Conservation (phyloP, 768 basidiomycete species). For the Agrocybe pediades region DNA sequence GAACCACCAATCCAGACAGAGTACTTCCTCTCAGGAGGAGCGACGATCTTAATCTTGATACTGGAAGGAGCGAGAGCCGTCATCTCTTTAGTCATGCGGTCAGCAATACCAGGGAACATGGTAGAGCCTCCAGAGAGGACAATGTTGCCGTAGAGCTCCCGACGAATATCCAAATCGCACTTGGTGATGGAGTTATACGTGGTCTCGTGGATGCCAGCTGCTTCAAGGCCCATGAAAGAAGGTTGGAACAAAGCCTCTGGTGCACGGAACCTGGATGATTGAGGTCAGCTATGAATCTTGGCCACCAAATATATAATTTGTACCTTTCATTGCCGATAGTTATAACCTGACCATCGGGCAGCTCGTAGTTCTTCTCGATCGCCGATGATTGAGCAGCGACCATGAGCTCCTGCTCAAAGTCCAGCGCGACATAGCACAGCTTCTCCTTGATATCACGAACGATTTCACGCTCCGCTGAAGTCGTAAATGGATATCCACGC, state of each 20-base stretch:
- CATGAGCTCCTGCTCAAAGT: slow-evolving; percentile 93
- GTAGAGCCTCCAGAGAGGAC: slow-evolving; percentile 90
- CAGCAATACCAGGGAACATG: slow-evolving; percentile 96
- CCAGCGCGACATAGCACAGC: slow-evolving; percentile 92
- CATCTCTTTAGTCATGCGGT: slow-evolving; percentile 95
- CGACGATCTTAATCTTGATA: slow-evolving; percentile 96
- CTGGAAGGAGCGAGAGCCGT: slow-evolving; percentile 81
- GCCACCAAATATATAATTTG: slow-evolving; percentile 50
- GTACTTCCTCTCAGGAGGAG: slow-evolving; percentile 93
- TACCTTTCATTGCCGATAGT: slow-evolving; percentile 92
- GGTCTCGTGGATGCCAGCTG: slow-evolving; percentile 91
- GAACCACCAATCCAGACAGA: slow-evolving; percentile 95
- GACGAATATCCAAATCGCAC: slow-evolving; percentile 86
- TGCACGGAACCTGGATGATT: slow-evolving; percentile 74
- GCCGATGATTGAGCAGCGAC: slow-evolving; percentile 88
- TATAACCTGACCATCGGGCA: slow-evolving; percentile 93
- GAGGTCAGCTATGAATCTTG: slow-evolving; percentile 36
- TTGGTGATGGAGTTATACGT: slow-evolving; percentile 88
- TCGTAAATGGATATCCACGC: slow-evolving; percentile 93
- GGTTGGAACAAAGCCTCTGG: slow-evolving; percentile 96
- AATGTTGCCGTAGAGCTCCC: slow-evolving; percentile 79
- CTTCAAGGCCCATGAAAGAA: slow-evolving; percentile 85
- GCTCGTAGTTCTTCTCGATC: slow-evolving; percentile 91
- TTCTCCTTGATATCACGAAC: slow-evolving; percentile 98
- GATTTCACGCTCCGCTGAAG: slow-evolving; percentile 91